Base-by-base conservation (phyloP, 1,139 yeast genomes). In the Magnusiomyces ingens region DNA sequence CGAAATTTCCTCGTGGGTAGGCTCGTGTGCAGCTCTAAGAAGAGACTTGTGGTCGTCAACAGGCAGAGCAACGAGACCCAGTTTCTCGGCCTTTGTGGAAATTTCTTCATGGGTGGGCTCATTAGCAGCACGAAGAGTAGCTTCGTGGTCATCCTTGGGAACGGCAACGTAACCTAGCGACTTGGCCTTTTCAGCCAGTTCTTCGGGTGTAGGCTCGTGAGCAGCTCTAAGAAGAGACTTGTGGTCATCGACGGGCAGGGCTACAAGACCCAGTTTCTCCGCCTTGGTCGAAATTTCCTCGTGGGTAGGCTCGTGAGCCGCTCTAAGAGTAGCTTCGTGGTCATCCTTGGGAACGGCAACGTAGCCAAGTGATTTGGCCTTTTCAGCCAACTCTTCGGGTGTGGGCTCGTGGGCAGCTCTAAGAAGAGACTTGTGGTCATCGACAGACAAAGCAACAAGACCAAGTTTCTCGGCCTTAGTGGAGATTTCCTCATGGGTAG, bases 131-230 rank as follows among this genome's bases (percentile, higher is more conserved):
- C 62, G 53, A 1, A 56, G 50, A 32, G 59, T 54, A 10, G 49
- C 43, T 22, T 52, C 49, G 32, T 63, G 43, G 32, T 63, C 62
- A 12, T 57, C 64, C 35, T 41, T 15, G 6, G 55, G 42, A 18
- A 80, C 22, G 0, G 72, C 65, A 10, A 68, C 62, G 52, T 74
- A 62, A 3, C 75, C 76, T 11, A 69, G 58, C 5, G 29, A 15
- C 19, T 51, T 57, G 11, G 62, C 59, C n/a, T 55, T 48, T 11
- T 56, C 48, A n/a, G 51, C 50, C 19, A 57, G 50, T 40, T 64
- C 62, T 6, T 57, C 59, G 2, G 44, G 44, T 1, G 66, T 55
- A 40, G 59, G 65, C 26, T 61, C 58, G 8, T 48, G 45, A 1
- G 62, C 60, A 21, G 59, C 52, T 18, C 63, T 53, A 0, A 56